Conservation (phyloP, 352 stramenopile genomes). For the Pythium phragmitis region DNA sequence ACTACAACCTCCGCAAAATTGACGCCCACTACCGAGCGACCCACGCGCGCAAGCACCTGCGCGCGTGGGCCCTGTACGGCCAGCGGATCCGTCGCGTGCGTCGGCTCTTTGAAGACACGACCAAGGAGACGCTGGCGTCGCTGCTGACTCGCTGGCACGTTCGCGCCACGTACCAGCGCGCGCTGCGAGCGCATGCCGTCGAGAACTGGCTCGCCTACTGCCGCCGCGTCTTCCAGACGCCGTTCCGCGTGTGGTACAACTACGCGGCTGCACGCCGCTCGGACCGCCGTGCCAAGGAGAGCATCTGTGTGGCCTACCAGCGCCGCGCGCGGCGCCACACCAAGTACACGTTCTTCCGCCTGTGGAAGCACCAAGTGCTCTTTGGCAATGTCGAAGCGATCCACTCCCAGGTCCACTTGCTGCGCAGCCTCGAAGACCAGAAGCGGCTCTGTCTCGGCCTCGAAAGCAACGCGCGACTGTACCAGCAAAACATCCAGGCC, state of each 20-base stretch:
- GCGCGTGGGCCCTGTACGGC: conserved; percentile 48
- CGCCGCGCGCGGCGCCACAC: conserved; percentile 53
- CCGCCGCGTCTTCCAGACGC: conserved; percentile 65
- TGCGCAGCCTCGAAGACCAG: conserved; percentile 71
- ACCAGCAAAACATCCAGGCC: conserved; percentile 59
- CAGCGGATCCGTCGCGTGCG: conserved; percentile 58
- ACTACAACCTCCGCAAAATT: conserved; percentile 69
- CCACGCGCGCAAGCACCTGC: conserved; percentile 51
- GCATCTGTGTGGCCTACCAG: conserved; percentile 69
- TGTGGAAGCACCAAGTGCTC: conserved; percentile 79
- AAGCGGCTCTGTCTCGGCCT: conserved; percentile 72
- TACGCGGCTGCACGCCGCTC: conserved; percentile 39
- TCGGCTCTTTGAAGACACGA: conserved; percentile 62
- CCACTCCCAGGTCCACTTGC: conserved; percentile 62
- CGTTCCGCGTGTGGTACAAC: conserved; percentile 71
- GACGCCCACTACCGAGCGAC: conserved; percentile 60
- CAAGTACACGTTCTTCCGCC: conserved; percentile 79
- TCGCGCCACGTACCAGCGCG: conserved; percentile 55
- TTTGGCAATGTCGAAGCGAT: conserved; percentile 71
- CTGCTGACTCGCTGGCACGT: conserved; percentile 52
- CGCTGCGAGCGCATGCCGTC: conserved; percentile 43
- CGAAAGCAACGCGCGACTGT: conserved; percentile 53
- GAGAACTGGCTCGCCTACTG: conserved; percentile 66
- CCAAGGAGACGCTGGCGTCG: conserved; percentile 36
- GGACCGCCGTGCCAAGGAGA: conserved; percentile 48